phyloP scores from a whole-genome alignment of 495 filamentous ascomycete genomes.

The Talaromyces trachyspermus region DNA sequence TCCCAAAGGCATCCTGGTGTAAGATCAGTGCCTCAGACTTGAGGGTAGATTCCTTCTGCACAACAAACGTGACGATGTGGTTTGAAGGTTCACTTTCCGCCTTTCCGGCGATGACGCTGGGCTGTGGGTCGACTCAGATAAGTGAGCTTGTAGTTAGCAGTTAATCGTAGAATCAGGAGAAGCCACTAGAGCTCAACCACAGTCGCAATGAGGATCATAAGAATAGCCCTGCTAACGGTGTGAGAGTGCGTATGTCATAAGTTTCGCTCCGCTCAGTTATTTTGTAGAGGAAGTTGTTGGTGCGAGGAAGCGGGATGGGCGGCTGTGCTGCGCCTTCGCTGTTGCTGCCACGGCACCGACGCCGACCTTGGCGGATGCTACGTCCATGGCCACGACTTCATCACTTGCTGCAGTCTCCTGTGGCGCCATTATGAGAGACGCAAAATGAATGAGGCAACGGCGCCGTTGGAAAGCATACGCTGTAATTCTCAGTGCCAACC shows the following conservation, averaged over 20 bases:
- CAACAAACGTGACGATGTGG: too few species aligned
- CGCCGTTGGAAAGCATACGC: too few species aligned
- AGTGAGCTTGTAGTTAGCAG: background rate
- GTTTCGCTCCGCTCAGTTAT: too few species aligned
- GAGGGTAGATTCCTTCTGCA: too few species aligned
- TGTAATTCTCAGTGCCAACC: too few species aligned
- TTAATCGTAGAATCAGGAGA: background rate
- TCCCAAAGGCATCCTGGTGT: slow-evolving; percentile 47
- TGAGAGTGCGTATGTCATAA: background rate
- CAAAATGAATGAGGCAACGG: too few species aligned
- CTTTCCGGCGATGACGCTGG: background rate
- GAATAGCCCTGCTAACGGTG: background rate
- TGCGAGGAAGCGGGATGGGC: background rate
- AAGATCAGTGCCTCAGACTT: background rate
- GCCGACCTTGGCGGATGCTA: too few species aligned
- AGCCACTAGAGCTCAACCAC: background rate
- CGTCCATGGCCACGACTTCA: too few species aligned
- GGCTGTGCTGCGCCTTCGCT: background rate
- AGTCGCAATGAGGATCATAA: background rate
- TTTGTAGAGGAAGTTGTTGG: background rate
- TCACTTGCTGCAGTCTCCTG: too few species aligned
- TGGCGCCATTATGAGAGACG: too few species aligned
- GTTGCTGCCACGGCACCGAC: too few species aligned
- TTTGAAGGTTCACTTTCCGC: too few species aligned
- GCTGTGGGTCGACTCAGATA: background rate